phyloP scores from a whole-genome alignment of 768 basidiomycete genomes.

The Mycena epipterygia region DNA sequence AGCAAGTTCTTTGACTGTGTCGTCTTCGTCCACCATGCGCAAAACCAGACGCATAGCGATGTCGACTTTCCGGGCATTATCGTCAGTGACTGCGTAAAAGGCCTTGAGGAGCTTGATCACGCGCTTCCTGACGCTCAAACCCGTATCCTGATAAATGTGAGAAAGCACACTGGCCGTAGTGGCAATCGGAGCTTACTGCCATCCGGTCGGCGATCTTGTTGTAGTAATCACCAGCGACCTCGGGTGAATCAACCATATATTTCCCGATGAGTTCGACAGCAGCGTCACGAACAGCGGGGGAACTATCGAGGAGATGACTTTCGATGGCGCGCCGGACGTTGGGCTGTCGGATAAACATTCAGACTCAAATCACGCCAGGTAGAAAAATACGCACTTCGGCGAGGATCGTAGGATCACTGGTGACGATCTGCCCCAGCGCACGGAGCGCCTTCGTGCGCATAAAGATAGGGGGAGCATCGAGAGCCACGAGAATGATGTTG shows the following conservation, averaged over 20 bases:
- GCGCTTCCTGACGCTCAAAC: slow-evolving; percentile 92
- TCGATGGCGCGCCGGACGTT: slow-evolving; percentile 91
- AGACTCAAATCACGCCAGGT: not conserved
- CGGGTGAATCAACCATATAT: slow-evolving; percentile 91
- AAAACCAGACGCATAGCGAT: slow-evolving; percentile 86
- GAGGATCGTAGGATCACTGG: slow-evolving; percentile 88
- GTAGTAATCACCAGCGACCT: slow-evolving; percentile 93
- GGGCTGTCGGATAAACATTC: slow-evolving; percentile 54
- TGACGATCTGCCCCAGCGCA: slow-evolving; percentile 90
- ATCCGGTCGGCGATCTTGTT: slow-evolving; percentile 90
- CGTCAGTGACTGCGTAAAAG: slow-evolving; percentile 78
- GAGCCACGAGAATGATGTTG: slow-evolving; percentile 79
- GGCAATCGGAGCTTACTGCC: slow-evolving; percentile 67
- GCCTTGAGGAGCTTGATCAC: slow-evolving; percentile 95
- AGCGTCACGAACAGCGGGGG: slow-evolving; percentile 95
- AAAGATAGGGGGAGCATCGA: slow-evolving; percentile 90
- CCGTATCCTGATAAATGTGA: slow-evolving; percentile 80
- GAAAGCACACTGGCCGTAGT: not conserved
- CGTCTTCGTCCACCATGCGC: slow-evolving; percentile 93
- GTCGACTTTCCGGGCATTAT: slow-evolving; percentile 74
- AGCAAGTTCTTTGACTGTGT: slow-evolving; percentile 94
- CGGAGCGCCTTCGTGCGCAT: slow-evolving; percentile 95
- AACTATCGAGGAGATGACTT: slow-evolving; percentile 90
- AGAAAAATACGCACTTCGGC: slow-evolving; percentile 61
- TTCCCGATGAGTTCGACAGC: slow-evolving; percentile 98